Evolutionary conservation across 805 yeast genomes (phyloP).

Genomic region (Yamadazyma takamatsuzukensis): DNA sequence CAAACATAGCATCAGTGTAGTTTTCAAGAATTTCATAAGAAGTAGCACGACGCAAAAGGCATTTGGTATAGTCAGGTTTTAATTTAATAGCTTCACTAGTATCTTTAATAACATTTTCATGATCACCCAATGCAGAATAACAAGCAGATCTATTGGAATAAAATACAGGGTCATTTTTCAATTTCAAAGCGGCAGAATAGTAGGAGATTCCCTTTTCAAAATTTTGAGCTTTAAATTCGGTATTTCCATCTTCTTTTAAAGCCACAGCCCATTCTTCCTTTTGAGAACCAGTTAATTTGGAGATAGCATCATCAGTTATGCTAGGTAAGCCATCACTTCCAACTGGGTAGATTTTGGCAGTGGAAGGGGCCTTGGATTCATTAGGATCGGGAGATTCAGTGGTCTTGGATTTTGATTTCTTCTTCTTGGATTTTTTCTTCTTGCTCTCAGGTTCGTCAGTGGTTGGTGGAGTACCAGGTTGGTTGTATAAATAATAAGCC

Average conservation of each 20-base stretch:
- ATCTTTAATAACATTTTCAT: constrained; percentile 82
- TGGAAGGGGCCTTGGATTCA: not conserved
- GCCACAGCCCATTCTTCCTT: constrained; percentile 65
- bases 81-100: constrained; percentile 81
- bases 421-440: constrained; percentile 46
- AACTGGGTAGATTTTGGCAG: constrained; percentile 45
- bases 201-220: constrained; percentile 73
- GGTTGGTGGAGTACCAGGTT: constrained; percentile 5
- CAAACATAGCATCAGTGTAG: constrained; percentile 84
- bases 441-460: constrained; percentile 25
- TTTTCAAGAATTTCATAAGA: constrained; percentile 81
- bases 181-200: constrained; percentile 73
- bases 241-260: constrained; percentile 88
- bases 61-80: constrained; percentile 88
- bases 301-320: constrained; percentile 44
- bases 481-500: constrained; percentile 44
- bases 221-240: constrained; percentile 64
- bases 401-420: constrained; percentile 27
- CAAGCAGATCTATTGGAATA: constrained; percentile 97
- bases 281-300: constrained; percentile 44
- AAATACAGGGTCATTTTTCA: constrained; percentile 81
- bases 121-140: constrained; percentile 75
- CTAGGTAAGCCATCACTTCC: constrained; percentile 56
- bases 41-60: constrained; percentile 87
- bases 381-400: constrained; percentile 17